A percentile compares a stretch with the other conserved stretches of the same genome.
These are phyloP conservation scores for Macrolepiota fuliginosa DNA, from an alignment of 768 basidiomycete genomes.

Conservation along the genomic window DNA sequence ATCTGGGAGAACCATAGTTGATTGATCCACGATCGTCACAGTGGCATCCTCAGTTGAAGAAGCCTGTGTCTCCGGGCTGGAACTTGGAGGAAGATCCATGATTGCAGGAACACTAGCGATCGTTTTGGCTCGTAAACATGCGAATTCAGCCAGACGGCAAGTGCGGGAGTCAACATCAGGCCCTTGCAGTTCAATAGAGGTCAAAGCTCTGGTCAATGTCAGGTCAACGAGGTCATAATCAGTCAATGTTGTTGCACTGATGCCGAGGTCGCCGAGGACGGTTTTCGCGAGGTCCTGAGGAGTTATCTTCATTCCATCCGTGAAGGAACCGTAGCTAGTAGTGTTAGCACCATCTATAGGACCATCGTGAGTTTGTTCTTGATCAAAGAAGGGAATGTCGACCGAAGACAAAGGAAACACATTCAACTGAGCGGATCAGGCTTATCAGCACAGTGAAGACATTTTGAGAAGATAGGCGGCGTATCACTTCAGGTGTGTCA, in stretches of 20 bases:
- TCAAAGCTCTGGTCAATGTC: not conserved
- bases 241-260: not conserved
- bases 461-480: not conserved
- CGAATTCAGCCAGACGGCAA: constrained; percentile 35
- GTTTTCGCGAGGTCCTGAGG: not conserved
- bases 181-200: constrained; percentile 1
- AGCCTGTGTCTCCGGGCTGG: constrained; percentile 13
- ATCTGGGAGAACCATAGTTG: constrained; percentile 43
- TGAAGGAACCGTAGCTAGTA: not conserved
- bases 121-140: constrained; percentile 37
- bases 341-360: not conserved
- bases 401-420: not conserved
- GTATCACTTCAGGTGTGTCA: not conserved
- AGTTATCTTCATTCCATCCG: too few relatives aligned
- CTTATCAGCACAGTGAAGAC: not conserved
- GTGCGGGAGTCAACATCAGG: constrained; percentile 26
- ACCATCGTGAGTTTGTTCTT: not conserved
- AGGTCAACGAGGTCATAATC: not conserved
- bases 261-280: not conserved
- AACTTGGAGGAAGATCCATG: constrained; percentile 8
- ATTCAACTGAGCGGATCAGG: too few relatives aligned
- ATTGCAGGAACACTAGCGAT: constrained; percentile 18
- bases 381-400: not conserved
- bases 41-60: constrained; percentile 31
- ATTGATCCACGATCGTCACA: constrained; percentile 31